Evolutionary conservation across 352 stramenopile genomes (phyloP), one percentile per base, ranked within the genome.

Genomic region (Elongisporangium prolatum): DNA sequence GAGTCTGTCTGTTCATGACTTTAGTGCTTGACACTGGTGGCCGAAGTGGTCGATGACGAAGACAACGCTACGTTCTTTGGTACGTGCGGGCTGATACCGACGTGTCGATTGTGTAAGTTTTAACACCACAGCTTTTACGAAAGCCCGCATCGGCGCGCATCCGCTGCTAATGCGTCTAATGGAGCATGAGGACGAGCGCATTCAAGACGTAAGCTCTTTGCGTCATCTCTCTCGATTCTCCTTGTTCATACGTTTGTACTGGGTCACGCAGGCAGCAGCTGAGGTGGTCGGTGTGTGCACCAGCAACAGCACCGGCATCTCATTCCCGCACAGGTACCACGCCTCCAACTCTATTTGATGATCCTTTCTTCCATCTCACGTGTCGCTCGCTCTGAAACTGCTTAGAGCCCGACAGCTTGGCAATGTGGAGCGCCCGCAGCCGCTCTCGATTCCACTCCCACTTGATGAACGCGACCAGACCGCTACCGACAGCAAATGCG

Each of bases 1-100:
- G 11, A 2, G 22, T 21, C 21, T 54, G 20, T 40, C 24, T 34
- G 4, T 34, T 34, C 24, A 34, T 34, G 9, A 38, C 11, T 53
- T 16, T 50, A 87, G 74, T 22, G 74, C 9, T 58, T 87, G n/a
- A 20, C 72, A 52, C 48, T 84, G 11, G 71, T 92, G 9, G 75
- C 85, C 7, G 67, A 78, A 37, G 75, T 71, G 11, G 61, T 89
- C n/a, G 61, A 74, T 13, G 82, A 94, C 65, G 82, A 92, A 68
- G 82, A 94, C 71, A 92, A 94, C 62, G 77, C 83, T 28, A 89
- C 77, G 7, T 91, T 86, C 50, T 71, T 83, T 21, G 82, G 82
- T 91, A 49, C 59, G 75, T 62, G 48, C 4, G 20, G 7, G 7
- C 7, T 34, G 4, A 3, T 34, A 7, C 3, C 24, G 24, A 34